Evolutionary conservation across 2,329 filamentous ascomycete species (phyloP).

Genomic region (Claviceps citrina): DNA sequence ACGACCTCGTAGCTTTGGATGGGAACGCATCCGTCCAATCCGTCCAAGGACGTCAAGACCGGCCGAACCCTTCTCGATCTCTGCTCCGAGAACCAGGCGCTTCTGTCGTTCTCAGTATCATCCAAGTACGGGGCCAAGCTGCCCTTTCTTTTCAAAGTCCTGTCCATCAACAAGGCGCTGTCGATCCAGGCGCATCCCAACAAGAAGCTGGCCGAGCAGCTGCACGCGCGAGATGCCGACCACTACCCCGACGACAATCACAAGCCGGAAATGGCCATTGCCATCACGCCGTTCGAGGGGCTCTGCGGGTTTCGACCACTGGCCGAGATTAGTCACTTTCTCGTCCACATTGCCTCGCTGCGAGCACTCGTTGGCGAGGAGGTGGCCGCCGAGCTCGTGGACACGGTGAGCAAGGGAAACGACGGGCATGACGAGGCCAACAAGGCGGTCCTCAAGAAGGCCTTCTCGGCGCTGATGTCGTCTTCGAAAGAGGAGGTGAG

Average conservation of each 20-base stretch:
- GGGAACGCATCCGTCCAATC: conserved; percentile 93
- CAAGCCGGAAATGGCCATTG: conserved; percentile 99
- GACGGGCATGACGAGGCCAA: conserved; percentile 36
- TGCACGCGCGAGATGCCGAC: conserved; percentile 73
- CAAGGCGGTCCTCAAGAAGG: conserved; percentile 60
- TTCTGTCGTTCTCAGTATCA: conserved; percentile 60
- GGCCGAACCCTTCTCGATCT: conserved; percentile 77
- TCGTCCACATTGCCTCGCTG: conserved; percentile 42
- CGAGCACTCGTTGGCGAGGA: conserved; percentile 51
- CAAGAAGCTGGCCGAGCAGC: conserved; percentile 74
- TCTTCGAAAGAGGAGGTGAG: conserved; percentile 44
- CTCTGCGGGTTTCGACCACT: conserved; percentile 90
- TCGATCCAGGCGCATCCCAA: conserved; percentile 96
- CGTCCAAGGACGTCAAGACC: conserved; percentile 75
- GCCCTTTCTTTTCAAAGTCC: conserved; percentile 94
- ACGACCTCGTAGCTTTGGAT: conserved; percentile 89
- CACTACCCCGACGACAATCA: conserved; percentile 99
- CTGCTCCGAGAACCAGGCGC: conserved; percentile 68
- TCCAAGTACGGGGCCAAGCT: conserved; percentile 67
- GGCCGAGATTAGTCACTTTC: conserved; percentile 72
- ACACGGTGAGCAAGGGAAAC: conserved; percentile 25
- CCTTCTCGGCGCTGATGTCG: conserved; percentile 71
- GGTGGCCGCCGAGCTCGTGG: conserved; percentile 39
- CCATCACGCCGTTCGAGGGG: conserved; percentile 88
- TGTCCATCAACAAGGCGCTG: conserved; percentile 88